Evolutionary conservation across 148 eudicot species (phyloP), one percentile per base, ranked within the genome.

Genomic region (Talinum fruticosum): DNA sequence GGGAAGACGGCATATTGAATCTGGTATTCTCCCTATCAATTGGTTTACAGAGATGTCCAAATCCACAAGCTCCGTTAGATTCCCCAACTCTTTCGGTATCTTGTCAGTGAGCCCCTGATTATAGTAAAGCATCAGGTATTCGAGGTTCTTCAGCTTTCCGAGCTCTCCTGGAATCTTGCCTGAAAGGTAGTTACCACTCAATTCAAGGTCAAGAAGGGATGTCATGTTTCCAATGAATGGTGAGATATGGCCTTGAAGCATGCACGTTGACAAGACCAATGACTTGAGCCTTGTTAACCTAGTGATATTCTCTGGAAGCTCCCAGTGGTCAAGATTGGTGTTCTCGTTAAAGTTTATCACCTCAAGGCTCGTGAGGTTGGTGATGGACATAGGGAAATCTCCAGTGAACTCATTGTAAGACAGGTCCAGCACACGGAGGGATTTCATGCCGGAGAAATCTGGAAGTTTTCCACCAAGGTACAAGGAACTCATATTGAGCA

Each of bases 121-220:
- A 66, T 91, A 94, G 67, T 91, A 94, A 82, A 94, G 97, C 90
- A 87, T 89, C 49, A 94, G 90, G 41, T 18, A 75, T 54, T 69
- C 78, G 78, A 94, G 82, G 75, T 88, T 89, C 71, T 82, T 87
- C 33, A 94, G 82, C 82, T 64, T 79, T 26, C 93, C 93, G 13
- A 94, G 70, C 80, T 94, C 92, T 19, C 78, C 51, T 0, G 97
- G 97, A 44, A 94, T 82, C 49, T 71, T 57, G 21, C 98, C 97
- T 33, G 74, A 64, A 14, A 94, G 79, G 76, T 49, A 83, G 75
- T 94, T 94, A 5, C 94, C 96, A 30, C 86, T 82, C 66, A 94
- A 79, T 79, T 94, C 97, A 57, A 94, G 91, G 82, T 94, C 97
- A 79, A 89, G 80, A 18, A 94, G 92, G 18, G 92, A 90, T 38